Conservation (phyloP, 1,284 basidiomycete genomes). For the Malassezia sp. region DNA sequence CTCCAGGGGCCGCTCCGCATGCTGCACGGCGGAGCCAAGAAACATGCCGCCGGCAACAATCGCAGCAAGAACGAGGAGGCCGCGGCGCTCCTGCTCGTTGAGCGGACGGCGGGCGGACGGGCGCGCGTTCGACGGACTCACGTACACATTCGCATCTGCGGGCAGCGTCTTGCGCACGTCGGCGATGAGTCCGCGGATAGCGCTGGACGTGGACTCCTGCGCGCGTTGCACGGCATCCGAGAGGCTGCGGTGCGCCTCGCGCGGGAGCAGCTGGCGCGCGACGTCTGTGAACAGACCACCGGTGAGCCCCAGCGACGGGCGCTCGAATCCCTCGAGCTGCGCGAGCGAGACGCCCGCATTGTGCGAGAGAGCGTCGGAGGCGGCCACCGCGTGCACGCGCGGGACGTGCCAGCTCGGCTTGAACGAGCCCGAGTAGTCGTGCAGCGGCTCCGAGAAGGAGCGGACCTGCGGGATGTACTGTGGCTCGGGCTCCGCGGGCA, state of each 20-base stretch:
- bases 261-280: neutral
- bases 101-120: conserved; percentile 48
- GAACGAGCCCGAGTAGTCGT: conserved; percentile 5
- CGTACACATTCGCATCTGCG: conserved; percentile 5
- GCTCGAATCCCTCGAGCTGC: neutral
- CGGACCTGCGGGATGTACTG: conserved; percentile 16
- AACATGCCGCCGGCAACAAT: conserved; percentile 54
- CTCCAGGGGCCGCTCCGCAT: neutral
- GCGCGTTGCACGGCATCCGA: neutral
- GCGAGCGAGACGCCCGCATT: neutral
- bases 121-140: conserved; percentile 12
- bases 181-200: neutral
- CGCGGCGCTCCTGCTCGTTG: conserved; percentile 53
- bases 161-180: conserved; percentile 8
- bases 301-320: no score
- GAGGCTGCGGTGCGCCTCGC: conserved; percentile 8
- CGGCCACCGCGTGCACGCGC: conserved; percentile 6
- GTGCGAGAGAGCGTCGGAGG: neutral
- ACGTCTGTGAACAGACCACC: conserved; percentile 1
- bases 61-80: conserved; percentile 54
- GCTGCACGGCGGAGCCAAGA: conserved; percentile 42
- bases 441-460: conserved; percentile 1
- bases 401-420: conserved; percentile 9
- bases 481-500: conserved; percentile 11
- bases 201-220: neutral